These are phyloP conservation scores for Francoa sonchifolia DNA, from an alignment of 441 rosid species.

Conservation along the genomic window DNA sequence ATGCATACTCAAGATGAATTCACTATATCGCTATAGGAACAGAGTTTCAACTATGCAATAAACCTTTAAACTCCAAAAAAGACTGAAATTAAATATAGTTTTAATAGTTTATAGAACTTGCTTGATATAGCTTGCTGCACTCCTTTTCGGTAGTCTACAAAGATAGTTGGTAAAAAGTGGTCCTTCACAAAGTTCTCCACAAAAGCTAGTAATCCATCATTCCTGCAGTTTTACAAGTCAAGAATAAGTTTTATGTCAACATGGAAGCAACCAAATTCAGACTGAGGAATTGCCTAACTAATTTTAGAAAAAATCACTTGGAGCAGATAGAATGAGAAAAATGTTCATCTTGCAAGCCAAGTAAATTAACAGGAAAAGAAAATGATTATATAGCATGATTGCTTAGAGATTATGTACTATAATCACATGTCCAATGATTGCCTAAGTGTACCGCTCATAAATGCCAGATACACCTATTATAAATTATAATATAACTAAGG, in stretches of 20 bases:
- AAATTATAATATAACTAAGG: no score
- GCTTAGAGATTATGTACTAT: no score
- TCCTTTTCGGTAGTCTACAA: slow-evolving; percentile 93
- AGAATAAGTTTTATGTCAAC: slow-evolving; percentile 7
- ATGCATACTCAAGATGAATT: slow-evolving; percentile 3
- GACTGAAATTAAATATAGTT: slow-evolving; percentile 2
- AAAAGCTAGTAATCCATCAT: slow-evolving; percentile 90
- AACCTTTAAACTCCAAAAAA: no score
- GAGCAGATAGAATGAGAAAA: slow-evolving; percentile 8
- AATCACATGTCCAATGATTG: no score
- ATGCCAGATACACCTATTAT: no score
- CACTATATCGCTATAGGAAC: no score
- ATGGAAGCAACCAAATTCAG: slow-evolving; percentile 3
- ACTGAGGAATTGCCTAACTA: slow-evolving; percentile 3
- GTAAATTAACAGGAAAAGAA: not conserved
- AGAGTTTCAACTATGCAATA: no score
- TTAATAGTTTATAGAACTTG: slow-evolving; percentile 29
- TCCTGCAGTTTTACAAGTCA: slow-evolving; percentile 35
- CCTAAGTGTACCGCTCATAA: no score
- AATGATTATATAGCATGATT: no score
- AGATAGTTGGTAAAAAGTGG: slow-evolving; percentile 92
- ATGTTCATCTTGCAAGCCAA: not conserved
- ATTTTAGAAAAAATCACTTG: slow-evolving; percentile 1
- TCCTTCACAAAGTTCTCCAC: slow-evolving; percentile 96
- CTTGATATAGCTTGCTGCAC: slow-evolving; percentile 99